phyloP scores from a whole-genome alignment of 2,329 filamentous ascomycete species.

The Colletotrichum echinochloae region DNA sequence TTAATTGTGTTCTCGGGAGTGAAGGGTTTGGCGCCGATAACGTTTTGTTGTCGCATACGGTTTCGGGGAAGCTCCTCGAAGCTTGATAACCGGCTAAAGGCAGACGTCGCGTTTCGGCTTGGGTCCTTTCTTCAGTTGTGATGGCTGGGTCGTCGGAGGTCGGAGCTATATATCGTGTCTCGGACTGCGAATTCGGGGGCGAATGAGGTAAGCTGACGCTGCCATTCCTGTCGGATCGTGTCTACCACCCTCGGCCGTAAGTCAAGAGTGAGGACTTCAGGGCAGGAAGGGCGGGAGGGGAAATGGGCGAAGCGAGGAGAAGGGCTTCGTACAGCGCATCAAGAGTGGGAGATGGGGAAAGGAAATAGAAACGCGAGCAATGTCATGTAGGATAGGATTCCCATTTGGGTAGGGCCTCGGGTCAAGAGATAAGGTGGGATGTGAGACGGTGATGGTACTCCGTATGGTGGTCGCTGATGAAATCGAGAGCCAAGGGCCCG shows the following conservation, averaged over 20 bases:
- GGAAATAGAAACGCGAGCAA: constrained; percentile 36
- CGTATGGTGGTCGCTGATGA: constrained; percentile 34
- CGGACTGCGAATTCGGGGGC: constrained; percentile 3
- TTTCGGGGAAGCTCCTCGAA: not conserved
- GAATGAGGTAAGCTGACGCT: constrained; percentile 18
- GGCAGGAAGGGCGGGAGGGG: not conserved
- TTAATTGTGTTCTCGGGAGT: not conserved
- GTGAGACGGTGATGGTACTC: constrained; percentile 37
- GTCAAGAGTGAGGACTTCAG: not conserved
- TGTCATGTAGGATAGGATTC: constrained; percentile 22
- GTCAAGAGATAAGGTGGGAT: constrained; percentile 34
- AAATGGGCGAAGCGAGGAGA: not conserved
- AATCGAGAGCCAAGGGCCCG: constrained; percentile 35
- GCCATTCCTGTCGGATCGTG: constrained; percentile 34
- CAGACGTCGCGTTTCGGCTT: not conserved
- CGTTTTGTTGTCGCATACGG: constrained; percentile 7
- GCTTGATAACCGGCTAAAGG: not conserved
- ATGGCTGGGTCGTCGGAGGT: not conserved
- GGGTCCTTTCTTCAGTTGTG: not conserved
- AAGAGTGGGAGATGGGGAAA: constrained; percentile 32
- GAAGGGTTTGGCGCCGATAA: not conserved
- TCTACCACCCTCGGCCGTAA: not conserved
- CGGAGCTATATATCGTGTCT: constrained; percentile 22
- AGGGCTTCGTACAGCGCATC: constrained; percentile 1
- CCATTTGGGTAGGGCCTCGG: no score